A percentile compares a stretch with the other conserved stretches of the same genome.
Evolutionary conservation across 441 rosid genomes (phyloP).

Genomic region (Pelargonium citronellum): DNA sequence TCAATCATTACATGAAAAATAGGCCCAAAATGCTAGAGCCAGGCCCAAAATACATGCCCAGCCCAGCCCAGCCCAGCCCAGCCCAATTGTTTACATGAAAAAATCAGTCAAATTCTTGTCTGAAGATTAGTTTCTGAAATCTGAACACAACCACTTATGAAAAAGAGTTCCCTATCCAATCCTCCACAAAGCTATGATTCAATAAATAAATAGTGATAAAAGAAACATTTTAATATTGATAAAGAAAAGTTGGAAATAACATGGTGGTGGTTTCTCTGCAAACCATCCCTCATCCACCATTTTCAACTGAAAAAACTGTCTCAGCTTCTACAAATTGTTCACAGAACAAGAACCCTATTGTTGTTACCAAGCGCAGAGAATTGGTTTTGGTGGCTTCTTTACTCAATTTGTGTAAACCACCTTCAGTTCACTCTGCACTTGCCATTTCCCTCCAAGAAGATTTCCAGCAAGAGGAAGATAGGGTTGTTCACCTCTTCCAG

Average conservation of each 20-base stretch:
- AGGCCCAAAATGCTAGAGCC: no score
- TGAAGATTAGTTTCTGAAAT: no score
- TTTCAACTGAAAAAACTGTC: conserved; percentile 9
- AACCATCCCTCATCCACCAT: conserved; percentile 14
- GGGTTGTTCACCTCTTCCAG: conserved; percentile 66
- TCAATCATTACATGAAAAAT: no score
- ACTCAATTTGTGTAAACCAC: conserved; percentile 22
- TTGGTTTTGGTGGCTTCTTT: conserved; percentile 34
- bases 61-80: no score
- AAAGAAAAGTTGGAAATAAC: background rate
- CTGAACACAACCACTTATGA: no score
- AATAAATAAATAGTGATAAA: background rate
- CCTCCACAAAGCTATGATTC: no score
- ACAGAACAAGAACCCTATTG: conserved; percentile 6
- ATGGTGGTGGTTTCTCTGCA: conserved; percentile 23
- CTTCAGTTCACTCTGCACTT: conserved; percentile 33
- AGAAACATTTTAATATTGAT: background rate
- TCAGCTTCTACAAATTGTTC: conserved; percentile 20
- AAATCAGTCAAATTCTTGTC: no score
- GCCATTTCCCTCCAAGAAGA: conserved; percentile 45
- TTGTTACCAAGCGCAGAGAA: conserved; percentile 39
- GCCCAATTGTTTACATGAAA: no score
- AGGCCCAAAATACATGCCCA: no score
- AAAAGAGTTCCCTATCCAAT: no score
- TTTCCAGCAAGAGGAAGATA: conserved; percentile 62